Evolutionary conservation across 2,329 filamentous ascomycete genomes (phyloP).

Genomic region (Colletotrichum falcatum): DNA sequence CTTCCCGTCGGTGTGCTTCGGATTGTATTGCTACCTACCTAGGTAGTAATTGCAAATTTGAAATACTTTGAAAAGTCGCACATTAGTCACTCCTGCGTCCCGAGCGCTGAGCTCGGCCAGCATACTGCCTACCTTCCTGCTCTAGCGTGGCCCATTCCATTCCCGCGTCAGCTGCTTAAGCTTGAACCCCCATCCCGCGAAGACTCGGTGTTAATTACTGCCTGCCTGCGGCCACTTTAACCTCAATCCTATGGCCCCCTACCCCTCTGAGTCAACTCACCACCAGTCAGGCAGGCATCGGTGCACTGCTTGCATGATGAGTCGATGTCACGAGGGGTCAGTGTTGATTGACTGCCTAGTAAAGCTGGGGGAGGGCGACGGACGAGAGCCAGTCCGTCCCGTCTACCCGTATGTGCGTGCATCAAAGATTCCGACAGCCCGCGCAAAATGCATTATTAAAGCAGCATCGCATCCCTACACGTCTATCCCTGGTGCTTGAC

Average conservation of each 20-base stretch:
- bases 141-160: neutral
- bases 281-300: neutral
- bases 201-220: neutral
- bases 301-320: neutral
- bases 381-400: neutral
- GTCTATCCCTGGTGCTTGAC: slow-evolving; percentile 8
- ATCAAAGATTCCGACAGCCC: slow-evolving; percentile 2
- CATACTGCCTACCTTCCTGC: neutral
- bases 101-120: neutral
- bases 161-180: slow-evolving; percentile 13
- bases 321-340: neutral
- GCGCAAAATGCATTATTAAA: slow-evolving; percentile 18
- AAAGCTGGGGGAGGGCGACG: neutral
- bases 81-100: neutral
- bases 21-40: neutral
- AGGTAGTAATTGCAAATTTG: neutral
- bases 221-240: slow-evolving; percentile 3
- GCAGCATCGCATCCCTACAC: slow-evolving; percentile 8
- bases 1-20: neutral
- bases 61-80: neutral
- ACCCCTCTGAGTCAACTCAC: neutral
- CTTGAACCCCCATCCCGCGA: neutral
- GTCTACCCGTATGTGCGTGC: slow-evolving; percentile 11
- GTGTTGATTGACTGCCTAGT: too few species aligned
- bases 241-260: neutral